Percentiles rank a stretch among this genome's conserved stretches.
These are phyloP conservation scores for Cymbopogon flexuosus DNA, from an alignment of 202 grass and related monocot genomes.

Conservation along the genomic window DNA sequence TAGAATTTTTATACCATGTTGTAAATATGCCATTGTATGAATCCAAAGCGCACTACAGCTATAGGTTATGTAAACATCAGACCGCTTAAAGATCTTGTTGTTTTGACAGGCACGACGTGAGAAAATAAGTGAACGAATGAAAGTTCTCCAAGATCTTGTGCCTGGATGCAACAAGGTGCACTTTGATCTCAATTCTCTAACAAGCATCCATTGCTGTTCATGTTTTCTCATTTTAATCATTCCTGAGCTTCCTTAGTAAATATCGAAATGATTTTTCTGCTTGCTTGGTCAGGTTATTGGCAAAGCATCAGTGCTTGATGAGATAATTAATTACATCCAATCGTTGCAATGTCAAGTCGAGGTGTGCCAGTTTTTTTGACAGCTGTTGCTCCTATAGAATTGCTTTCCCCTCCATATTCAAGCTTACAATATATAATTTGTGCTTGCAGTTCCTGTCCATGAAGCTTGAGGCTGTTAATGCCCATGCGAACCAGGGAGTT, in stretches of 20 bases:
- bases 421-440: slow-evolving; percentile 24
- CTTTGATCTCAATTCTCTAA: slow-evolving; percentile 7
- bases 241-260: slow-evolving; percentile 16
- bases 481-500: slow-evolving; percentile 44
- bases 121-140: slow-evolving; percentile 98
- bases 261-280: slow-evolving; percentile 12
- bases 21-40: neutral
- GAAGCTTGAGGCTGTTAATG: slow-evolving; percentile 95
- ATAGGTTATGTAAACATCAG: neutral
- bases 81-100: slow-evolving; percentile 8
- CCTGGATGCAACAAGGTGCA: slow-evolving; percentile 97
- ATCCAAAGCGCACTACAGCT: neutral
- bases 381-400: neutral
- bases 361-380: slow-evolving; percentile 43
- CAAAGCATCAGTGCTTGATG: slow-evolving; percentile 90
- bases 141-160: slow-evolving; percentile 93
- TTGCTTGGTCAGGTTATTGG: slow-evolving; percentile 72
- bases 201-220: neutral
- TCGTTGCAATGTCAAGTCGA: slow-evolving; percentile 89
- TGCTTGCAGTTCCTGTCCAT: slow-evolving; percentile 84
- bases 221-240: neutral
- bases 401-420: slow-evolving; percentile 15
- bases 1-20: neutral
- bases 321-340: slow-evolving; percentile 99
- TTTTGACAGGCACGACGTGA: slow-evolving; percentile 79